Base-by-base conservation (phyloP, 306 rosid genomes). In the Sindora glabra region DNA sequence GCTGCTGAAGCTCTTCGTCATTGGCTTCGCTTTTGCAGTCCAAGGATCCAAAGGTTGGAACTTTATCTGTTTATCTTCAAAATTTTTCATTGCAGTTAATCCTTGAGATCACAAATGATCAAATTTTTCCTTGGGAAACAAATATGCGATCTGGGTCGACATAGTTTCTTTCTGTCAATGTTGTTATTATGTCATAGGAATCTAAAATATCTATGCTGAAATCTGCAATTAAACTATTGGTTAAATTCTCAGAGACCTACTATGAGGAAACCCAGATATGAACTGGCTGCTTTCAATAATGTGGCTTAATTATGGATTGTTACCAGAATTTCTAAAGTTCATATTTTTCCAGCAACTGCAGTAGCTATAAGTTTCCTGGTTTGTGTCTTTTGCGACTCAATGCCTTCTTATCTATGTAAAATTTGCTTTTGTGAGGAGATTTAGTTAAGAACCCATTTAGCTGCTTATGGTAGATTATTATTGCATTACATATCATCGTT, bases 1-100 rank as follows among this genome's bases (percentile, higher is more conserved):
- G 79, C 82, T 81, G 68, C 30, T 81, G 72, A 68, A 77, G 58
- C 74, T 92, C 62, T 78, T 30, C 65, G 16, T 84, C 74, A 49
- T 82, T 71, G 65, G 64, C 49, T 74, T 73, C 73, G 77, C 55
- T 63, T 68, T 85, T 64, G 68, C 72, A 33, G 68, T 75, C 30
- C 84, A 61, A 77, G 94, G 85, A 80, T 81, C 90, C 59, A 44
- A 76, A 48, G 99, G 99, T 92, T 66, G 62, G 26, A 33, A 24
- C 55, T 40, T 15, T 37, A 53, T 3, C 36, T 25, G 71, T 13
- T 21, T 70, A 56, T 72, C 48, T 70, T 50, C 49, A 37, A 25
- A 51, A 39, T 49, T 58, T 26, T 74, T 39, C 21, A 10, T 53
- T 21, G 6, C 7, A 34, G 32, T 48, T 61, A 30, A 15, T 14